A percentile compares a stretch with the other conserved stretches of the same genome.
Evolutionary conservation across 139 green algal genomes (phyloP).

Genomic region (Mesotaenium endlicherianum): DNA sequence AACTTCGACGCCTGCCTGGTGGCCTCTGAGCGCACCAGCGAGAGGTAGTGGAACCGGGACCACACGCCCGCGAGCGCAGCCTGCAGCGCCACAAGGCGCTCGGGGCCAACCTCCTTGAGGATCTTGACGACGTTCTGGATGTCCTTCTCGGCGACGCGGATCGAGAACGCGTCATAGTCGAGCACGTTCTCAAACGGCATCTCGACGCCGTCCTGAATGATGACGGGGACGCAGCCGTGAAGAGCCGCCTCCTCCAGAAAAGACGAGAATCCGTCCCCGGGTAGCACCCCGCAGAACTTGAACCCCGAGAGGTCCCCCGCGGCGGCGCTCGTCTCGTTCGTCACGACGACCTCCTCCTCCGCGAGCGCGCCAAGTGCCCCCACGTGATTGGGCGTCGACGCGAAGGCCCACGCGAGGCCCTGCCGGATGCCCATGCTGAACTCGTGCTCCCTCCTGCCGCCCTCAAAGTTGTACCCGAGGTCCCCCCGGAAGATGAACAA

Average conservation of each 20-base stretch:
- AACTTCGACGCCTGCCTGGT: constrained; percentile 18
- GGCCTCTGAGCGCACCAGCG: neutral
- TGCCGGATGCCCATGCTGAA: constrained; percentile 42
- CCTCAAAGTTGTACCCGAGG: neutral
- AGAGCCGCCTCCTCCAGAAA: constrained; percentile 29
- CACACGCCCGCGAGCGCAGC: neutral
- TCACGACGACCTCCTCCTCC: neutral
- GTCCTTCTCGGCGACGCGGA: constrained; percentile 20
- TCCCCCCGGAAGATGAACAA: neutral
- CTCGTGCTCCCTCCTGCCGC: neutral
- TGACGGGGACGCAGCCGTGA: constrained; percentile 36
- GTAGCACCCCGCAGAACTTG: constrained; percentile 38
- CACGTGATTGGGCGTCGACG: neutral
- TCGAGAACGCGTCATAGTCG: constrained; percentile 12
- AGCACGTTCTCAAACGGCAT: constrained; percentile 39
- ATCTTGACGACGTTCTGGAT: constrained; percentile 31
- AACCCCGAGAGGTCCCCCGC: neutral
- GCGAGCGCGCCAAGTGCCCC: neutral
- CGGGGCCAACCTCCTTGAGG: constrained; percentile 34
- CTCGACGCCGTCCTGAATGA: constrained; percentile 41
- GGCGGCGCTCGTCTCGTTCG: neutral
- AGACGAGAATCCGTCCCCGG: constrained; percentile 17
- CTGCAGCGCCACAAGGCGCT: neutral
- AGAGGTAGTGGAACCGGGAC: constrained; percentile 20
- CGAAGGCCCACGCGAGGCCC: neutral